These are phyloP conservation scores for Globisporangium iwayamae DNA, from an alignment of 352 stramenopile species.

Conservation along the genomic window DNA sequence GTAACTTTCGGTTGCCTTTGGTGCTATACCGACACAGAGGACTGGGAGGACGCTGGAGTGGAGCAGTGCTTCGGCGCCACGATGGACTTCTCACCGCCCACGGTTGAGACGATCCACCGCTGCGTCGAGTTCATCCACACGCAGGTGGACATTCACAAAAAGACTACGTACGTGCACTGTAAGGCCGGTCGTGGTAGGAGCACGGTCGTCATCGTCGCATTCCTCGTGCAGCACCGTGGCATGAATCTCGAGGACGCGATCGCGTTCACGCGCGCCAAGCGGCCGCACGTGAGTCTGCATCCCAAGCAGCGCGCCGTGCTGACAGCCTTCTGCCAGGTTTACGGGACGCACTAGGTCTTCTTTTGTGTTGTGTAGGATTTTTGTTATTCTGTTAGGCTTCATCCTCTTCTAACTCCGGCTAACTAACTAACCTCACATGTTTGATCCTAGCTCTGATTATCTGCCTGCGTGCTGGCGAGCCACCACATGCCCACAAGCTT, in stretches of 20 bases:
- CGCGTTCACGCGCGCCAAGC: constrained; percentile 45
- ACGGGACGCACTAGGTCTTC: background rate
- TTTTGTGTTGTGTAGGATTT: too few relatives aligned
- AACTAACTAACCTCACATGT: background rate
- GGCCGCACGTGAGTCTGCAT: constrained; percentile 63
- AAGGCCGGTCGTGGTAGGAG: constrained; percentile 76
- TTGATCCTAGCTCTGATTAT: too few relatives aligned
- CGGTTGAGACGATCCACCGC: constrained; percentile 57
- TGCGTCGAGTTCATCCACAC: constrained; percentile 64
- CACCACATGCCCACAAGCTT: too few relatives aligned
- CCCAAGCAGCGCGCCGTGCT: constrained; percentile 36
- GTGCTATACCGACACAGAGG: constrained; percentile 22
- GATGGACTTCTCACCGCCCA: constrained; percentile 61
- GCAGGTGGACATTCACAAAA: constrained; percentile 43
- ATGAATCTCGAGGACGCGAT: constrained; percentile 59
- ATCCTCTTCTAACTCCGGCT: background rate
- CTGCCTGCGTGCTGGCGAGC: too few relatives aligned
- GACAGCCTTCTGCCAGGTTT: background rate
- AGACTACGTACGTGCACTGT: constrained; percentile 78
- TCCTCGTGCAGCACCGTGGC: constrained; percentile 54
- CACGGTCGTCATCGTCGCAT: constrained; percentile 70
- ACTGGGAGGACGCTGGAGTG: constrained; percentile 48
- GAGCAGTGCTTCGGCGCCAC: constrained; percentile 64
- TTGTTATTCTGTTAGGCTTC: too few relatives aligned
- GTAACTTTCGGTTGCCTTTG: background rate